Conservation (phyloP, 805 yeast genomes). For the Yamadazyma nakazawae region DNA sequence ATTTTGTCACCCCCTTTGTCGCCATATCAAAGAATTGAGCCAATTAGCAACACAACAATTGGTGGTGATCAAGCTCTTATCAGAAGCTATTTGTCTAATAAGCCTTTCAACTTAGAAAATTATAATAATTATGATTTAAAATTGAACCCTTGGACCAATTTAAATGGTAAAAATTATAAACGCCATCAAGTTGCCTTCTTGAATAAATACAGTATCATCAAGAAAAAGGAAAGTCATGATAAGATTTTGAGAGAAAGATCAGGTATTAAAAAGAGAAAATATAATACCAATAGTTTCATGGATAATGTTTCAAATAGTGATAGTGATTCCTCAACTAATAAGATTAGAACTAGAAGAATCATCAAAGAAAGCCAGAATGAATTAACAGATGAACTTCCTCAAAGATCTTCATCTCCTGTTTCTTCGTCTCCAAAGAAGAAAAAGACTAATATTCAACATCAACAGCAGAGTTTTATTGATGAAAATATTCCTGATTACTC, state of each 20-base stretch:
- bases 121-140: slow-evolving; percentile 44
- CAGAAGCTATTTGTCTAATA: slow-evolving; percentile 18
- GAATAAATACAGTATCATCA: slow-evolving; percentile 44
- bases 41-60: neutral
- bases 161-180: slow-evolving; percentile 44
- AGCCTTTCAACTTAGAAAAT: slow-evolving; percentile 48
- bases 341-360: slow-evolving; percentile 59
- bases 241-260: slow-evolving; percentile 17
- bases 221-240: slow-evolving; percentile 15
- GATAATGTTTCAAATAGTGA: slow-evolving; percentile 14
- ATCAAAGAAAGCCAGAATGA: slow-evolving; percentile 25
- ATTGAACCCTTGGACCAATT: slow-evolving; percentile 50
- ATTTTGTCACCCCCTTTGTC: slow-evolving; percentile 48
- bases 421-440: slow-evolving; percentile 37
- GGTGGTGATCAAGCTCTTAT: slow-evolving; percentile 5
- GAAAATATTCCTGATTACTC: slow-evolving; percentile 76
- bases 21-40: slow-evolving; percentile 30
- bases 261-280: slow-evolving; percentile 17
- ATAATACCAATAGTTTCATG: slow-evolving; percentile 14
- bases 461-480: slow-evolving; percentile 55
- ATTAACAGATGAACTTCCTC: slow-evolving; percentile 10
- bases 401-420: slow-evolving; percentile 7
- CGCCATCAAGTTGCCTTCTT: slow-evolving; percentile 49
- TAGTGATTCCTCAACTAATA: slow-evolving; percentile 36
- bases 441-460: slow-evolving; percentile 23